Evolutionary conservation across 1,284 basidiomycete species (phyloP).

Genomic region (Testicularia cyperi): DNA sequence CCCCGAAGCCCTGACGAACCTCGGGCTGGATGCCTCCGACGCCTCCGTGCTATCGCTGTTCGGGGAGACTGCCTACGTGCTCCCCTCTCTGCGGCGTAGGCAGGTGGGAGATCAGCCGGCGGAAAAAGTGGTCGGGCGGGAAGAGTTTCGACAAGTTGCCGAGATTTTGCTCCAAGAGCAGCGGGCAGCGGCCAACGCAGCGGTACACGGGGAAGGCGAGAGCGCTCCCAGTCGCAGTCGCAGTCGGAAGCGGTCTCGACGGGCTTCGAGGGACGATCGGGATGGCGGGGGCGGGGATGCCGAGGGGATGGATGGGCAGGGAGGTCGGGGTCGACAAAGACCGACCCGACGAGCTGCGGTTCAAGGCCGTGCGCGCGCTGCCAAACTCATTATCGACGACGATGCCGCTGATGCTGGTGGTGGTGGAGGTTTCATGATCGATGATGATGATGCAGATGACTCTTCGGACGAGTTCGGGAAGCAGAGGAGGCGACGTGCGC

Average conservation of each 20-base stretch:
- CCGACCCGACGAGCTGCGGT: conserved; percentile 21
- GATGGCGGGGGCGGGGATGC: conserved; percentile 2
- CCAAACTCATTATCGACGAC: conserved; percentile 4
- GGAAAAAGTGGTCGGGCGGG: conserved; percentile 38
- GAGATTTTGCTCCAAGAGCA: conserved; percentile 19
- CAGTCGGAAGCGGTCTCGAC: no score
- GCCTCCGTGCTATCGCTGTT: conserved; percentile 32
- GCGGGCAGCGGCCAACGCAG: not conserved
- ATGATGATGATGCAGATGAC: conserved; percentile 24
- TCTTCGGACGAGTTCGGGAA: conserved; percentile 26
- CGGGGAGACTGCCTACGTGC: conserved; percentile 24
- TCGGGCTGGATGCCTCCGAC: conserved; percentile 29
- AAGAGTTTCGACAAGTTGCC: conserved; percentile 40
- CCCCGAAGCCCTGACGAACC: conserved; percentile 40
- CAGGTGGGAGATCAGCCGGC: conserved; percentile 3
- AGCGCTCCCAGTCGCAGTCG: no score
- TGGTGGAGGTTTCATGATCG: conserved; percentile 22
- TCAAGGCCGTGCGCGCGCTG: conserved; percentile 13
- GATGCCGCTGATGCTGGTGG: conserved; percentile 4
- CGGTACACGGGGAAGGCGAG: no score
- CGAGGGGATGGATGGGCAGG: not conserved
- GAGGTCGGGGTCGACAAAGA: conserved; percentile 1
- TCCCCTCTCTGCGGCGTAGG: conserved; percentile 7
- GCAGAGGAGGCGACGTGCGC: not conserved
- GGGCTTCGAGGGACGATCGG: no score